Conservation (phyloP, 805 yeast genomes). For the Metschnikowia anglica region DNA sequence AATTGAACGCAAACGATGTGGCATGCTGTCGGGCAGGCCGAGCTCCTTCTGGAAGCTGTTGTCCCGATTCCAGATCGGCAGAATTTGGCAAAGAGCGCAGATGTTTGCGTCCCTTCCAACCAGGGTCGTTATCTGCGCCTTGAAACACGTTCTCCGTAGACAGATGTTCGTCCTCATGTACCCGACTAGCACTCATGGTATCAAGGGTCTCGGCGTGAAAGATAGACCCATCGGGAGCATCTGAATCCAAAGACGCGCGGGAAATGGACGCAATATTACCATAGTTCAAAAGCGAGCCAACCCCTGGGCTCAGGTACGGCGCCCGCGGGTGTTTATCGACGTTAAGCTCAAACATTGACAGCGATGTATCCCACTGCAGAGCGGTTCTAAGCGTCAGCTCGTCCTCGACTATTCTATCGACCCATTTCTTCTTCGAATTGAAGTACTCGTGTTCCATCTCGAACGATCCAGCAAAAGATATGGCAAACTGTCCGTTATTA, state of each 20-base stretch:
- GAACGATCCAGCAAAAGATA: conserved; percentile 33
- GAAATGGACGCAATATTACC: conserved; percentile 3
- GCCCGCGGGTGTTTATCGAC: neutral
- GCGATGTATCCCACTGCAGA: conserved; percentile 9
- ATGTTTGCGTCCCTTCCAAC: conserved; percentile 14
- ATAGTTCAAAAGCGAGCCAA: conserved; percentile 2
- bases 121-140: neutral
- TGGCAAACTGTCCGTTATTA: conserved; percentile 53
- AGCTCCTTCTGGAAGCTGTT: neutral
- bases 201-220: neutral
- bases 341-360: conserved; percentile 3
- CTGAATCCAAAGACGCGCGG: conserved; percentile 9
- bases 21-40: conserved; percentile 14
- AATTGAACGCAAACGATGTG: conserved; percentile 13
- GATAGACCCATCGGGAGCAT: conserved; percentile 1
- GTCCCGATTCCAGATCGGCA: conserved; percentile 2
- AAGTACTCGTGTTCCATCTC: conserved; percentile 29
- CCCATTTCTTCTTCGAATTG: conserved; percentile 8
- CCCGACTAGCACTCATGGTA: too few relatives aligned
- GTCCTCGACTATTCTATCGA: conserved; percentile 12
- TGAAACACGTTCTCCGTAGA: neutral
- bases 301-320: conserved; percentile 3
- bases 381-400: conserved; percentile 5
- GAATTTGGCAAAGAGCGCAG: conserved; percentile 18
- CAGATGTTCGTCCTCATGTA: too few relatives aligned